Conservation (phyloP, 768 basidiomycete genomes). For the Suillus placidus region DNA sequence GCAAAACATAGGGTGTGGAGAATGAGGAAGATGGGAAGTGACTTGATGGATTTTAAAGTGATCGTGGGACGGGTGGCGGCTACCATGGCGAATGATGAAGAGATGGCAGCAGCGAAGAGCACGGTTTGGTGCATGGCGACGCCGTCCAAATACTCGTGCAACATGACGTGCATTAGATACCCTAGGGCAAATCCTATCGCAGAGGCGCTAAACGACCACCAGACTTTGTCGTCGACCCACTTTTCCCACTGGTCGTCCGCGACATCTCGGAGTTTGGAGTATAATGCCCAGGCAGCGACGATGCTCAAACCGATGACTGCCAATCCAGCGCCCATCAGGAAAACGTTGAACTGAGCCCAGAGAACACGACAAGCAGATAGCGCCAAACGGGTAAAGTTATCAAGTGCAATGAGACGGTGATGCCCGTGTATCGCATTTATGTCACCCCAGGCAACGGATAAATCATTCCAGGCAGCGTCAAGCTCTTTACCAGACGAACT, state of each 20-base stretch:
- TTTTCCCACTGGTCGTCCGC: slow-evolving; percentile 42
- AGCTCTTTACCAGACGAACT: slow-evolving; percentile 76
- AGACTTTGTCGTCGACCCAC: slow-evolving; percentile 41
- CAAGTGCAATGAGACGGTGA: slow-evolving; percentile 17
- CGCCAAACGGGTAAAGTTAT: slow-evolving; percentile 38
- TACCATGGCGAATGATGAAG: slow-evolving; percentile 50
- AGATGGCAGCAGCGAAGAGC: slow-evolving; percentile 51
- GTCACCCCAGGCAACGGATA: slow-evolving; percentile 51
- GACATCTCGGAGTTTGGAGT: slow-evolving; percentile 46
- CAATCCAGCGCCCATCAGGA: slow-evolving; percentile 77
- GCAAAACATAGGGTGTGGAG: slow-evolving; percentile 79
- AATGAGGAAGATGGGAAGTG: slow-evolving; percentile 52
- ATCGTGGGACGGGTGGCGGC: slow-evolving; percentile 43
- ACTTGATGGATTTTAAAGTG: slow-evolving; percentile 18
- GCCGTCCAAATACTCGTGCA: slow-evolving; percentile 43
- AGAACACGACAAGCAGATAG: slow-evolving; percentile 71
- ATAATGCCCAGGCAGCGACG: slow-evolving; percentile 57
- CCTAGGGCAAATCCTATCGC: slow-evolving; percentile 40
- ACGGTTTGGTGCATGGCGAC: slow-evolving; percentile 53
- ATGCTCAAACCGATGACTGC: slow-evolving; percentile 58
- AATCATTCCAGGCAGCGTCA: slow-evolving; percentile 57
- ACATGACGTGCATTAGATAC: slow-evolving; percentile 35
- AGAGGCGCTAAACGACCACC: slow-evolving; percentile 36
- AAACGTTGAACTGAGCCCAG: slow-evolving; percentile 93
- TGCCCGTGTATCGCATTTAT: slow-evolving; percentile 29